phyloP scores from a whole-genome alignment of 495 filamentous ascomycete species.

The Amorphotheca resinae region DNA sequence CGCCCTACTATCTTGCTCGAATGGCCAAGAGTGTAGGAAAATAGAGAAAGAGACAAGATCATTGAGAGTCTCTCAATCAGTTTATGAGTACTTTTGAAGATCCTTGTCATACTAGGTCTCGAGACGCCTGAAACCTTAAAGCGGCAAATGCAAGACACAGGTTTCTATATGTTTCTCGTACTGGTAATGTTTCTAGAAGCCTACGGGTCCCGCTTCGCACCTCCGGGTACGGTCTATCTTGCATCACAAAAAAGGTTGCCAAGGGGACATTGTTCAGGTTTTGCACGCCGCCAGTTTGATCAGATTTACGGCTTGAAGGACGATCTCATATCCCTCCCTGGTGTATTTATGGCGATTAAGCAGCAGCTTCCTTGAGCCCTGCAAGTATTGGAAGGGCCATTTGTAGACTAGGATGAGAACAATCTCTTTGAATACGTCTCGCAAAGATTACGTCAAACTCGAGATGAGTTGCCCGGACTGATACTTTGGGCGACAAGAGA shows the following conservation, averaged over 20 bases:
- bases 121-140: constrained; percentile 3
- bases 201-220: constrained; percentile 3
- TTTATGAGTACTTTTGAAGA: background rate
- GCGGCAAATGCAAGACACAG: background rate
- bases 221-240: constrained; percentile 5
- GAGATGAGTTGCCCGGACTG: background rate
- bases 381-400: constrained; percentile 3
- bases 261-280: constrained; percentile 1
- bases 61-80: constrained; percentile 2
- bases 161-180: background rate
- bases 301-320: constrained; percentile 4
- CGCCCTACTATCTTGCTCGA: constrained; percentile 6
- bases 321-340: background rate
- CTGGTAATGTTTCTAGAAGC: constrained; percentile 5
- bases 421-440: background rate
- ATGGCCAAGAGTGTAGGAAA: background rate
- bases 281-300: background rate
- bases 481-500: too few species aligned
- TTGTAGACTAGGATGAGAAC: constrained; percentile 1
- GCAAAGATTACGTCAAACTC: constrained; percentile 1
- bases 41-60: constrained; percentile 2
- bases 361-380: background rate
- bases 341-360: background rate
- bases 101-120: background rate
- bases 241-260: constrained; percentile 5